phyloP scores from a whole-genome alignment of 78 protist species.

The Dictyostelium discoideum region DNA sequence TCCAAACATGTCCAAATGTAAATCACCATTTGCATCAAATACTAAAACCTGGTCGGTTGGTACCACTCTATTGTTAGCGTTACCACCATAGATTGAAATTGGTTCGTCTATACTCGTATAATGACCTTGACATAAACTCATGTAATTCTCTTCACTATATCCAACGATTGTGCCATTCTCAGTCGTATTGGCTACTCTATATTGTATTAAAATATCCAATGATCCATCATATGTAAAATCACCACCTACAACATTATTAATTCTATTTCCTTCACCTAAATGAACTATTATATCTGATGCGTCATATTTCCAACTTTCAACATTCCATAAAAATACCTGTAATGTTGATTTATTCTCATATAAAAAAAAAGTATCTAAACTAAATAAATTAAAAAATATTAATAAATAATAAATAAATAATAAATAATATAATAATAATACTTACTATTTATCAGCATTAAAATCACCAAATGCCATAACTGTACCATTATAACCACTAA shows the following conservation, averaged over 20 bases:
- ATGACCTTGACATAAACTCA: constrained; percentile 16
- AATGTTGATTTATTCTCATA: constrained; percentile 51
- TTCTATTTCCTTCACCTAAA: background rate
- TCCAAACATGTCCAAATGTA: constrained; percentile 67
- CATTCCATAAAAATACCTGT: constrained; percentile 76
- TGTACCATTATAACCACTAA: constrained; percentile 38
- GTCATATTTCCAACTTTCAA: constrained; percentile 55
- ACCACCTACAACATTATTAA: constrained; percentile 58
- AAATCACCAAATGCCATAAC: constrained; percentile 78
- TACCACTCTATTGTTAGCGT: background rate
- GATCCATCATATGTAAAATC: constrained; percentile 74
- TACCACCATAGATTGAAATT: background rate
- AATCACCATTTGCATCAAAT: constrained; percentile 59
- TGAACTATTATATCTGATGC: constrained; percentile 45
- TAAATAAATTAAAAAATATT: background rate
- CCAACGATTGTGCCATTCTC: background rate
- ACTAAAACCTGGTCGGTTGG: constrained; percentile 54
- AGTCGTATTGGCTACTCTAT: background rate
- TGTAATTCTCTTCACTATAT: background rate
- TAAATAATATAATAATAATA: background rate
- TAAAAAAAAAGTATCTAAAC: constrained; percentile 70
- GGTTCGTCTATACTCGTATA: background rate
- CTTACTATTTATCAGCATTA: constrained; percentile 75
- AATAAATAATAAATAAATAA: background rate
- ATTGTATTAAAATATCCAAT: constrained; percentile 69